Base-by-base conservation (phyloP, 1,284 basidiomycete species). In the Pyrrhoderma noxium region DNA sequence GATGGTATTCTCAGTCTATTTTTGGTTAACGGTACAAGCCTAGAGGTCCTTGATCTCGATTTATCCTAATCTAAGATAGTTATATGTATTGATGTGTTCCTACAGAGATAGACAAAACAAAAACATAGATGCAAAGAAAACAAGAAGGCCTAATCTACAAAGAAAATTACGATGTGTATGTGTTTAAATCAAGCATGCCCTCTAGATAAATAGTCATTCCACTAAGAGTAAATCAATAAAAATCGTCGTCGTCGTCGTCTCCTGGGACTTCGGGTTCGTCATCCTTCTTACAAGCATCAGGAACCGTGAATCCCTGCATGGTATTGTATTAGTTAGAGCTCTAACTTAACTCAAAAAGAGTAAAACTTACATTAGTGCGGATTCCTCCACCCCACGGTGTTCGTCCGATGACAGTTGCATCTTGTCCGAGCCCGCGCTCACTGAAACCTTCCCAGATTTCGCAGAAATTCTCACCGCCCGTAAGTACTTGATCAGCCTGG, bases 351-450 rank as follows among this genome's bases (percentile, higher is more conserved):
- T 27, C 13, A 23, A 2, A 4, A 16, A 40, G 38, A 7, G n/a
- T 11, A 8, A 22, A 7, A 53, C 47, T 43, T 36, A 53, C 82
- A 53, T 85, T 70, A 13, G 71, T 74, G 49, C 85, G 72, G 45
- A 82, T 66, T 59, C 93, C 94, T 76, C 92, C 91, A 61, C 93
- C 93, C 94, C 93, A 96, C n/a, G 93, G 93, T 3, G 89, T 91
- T 53, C 77, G 72, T 42, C 89, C 88, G 36, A 78, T 69, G 34
- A 93, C 77, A n/a, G 60, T 67, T 2, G 92, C 87, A 60, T 91
- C 81, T 14, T 70, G 64, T 4, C 92, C 92, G 34, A 97, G 69
- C 2, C 95, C 95, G 42, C 91, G 78, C 60, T 78, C 71, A 14
- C 88, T 77, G 64, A 98, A 98, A 40, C 81, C 90, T 56, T 77